Evolutionary conservation across 768 basidiomycete genomes (phyloP).

Genomic region (Rhizopogon roseolus): DNA sequence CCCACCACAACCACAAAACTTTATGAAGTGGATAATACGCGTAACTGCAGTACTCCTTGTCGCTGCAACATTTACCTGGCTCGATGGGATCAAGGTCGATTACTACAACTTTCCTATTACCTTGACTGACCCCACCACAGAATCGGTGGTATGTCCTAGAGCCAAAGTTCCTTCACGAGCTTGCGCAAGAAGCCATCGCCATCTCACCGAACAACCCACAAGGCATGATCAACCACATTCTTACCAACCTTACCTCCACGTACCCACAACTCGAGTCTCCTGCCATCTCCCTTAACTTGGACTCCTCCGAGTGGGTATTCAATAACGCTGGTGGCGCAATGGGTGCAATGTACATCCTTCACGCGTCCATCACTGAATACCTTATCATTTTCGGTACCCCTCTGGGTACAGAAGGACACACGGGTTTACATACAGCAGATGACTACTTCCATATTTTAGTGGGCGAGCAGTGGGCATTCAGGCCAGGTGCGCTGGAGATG

Average conservation of each 20-base stretch:
- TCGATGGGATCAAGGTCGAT: conserved; percentile 63
- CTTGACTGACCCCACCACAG: conserved; percentile 32
- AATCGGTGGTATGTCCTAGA: conserved; percentile 86
- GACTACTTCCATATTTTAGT: conserved; percentile 96
- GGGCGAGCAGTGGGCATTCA: conserved; percentile 94
- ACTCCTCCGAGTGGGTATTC: conserved; percentile 85
- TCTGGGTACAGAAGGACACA: conserved; percentile 94
- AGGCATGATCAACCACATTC: conserved; percentile 77
- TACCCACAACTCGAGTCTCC: conserved; percentile 57
- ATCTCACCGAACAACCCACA: conserved; percentile 57
- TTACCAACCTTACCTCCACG: conserved; percentile 69
- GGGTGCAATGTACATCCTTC: conserved; percentile 98
- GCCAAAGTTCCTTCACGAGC: conserved; percentile 62
- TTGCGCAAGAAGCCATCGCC: conserved; percentile 71
- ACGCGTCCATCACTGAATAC: conserved; percentile 96
- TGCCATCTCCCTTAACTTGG: conserved; percentile 43
- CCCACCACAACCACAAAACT: background rate
- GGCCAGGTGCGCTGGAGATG: conserved; percentile 74
- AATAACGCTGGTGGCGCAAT: conserved; percentile 98
- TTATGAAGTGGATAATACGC: conserved; percentile 30
- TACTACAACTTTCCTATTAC: background rate
- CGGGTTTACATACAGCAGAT: conserved; percentile 91
- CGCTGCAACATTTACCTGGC: conserved; percentile 38
- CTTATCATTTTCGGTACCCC: conserved; percentile 95
- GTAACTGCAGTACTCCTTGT: conserved; percentile 21